Percentiles rank a stretch among this genome's conserved stretches.
Evolutionary conservation across 2,329 filamentous ascomycete genomes (phyloP).

Genomic region (Venturia pyrina): DNA sequence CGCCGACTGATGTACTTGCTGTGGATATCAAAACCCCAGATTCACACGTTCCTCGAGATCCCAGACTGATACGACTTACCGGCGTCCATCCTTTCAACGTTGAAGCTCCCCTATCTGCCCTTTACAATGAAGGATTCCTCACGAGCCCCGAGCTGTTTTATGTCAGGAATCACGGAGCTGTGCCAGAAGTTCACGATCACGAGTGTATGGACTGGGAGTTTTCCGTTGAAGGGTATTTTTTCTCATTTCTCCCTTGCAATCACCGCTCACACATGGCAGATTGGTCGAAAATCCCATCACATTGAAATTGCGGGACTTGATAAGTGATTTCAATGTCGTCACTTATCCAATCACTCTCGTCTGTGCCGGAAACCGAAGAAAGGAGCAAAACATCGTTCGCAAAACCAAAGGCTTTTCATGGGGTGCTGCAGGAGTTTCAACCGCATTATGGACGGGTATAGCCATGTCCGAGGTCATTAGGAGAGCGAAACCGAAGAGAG

Average conservation of each 20-base stretch:
- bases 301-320: conserved; percentile 61
- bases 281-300: conserved; percentile 68
- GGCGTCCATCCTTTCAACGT: conserved; percentile 88
- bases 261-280: conserved; percentile 21
- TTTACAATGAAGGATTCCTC: conserved; percentile 75
- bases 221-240: conserved; percentile 55
- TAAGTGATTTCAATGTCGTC: conserved; percentile 66
- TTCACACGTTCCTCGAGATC: conserved; percentile 67
- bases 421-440: conserved; percentile 80
- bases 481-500: conserved; percentile 55
- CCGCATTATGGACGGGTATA: conserved; percentile 78
- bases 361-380: conserved; percentile 82
- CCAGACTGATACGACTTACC: conserved; percentile 73
- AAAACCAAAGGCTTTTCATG: conserved; percentile 94
- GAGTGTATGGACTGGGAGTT: conserved; percentile 74
- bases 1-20: conserved; percentile 53
- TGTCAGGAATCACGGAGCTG: conserved; percentile 79
- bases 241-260: conserved; percentile 15
- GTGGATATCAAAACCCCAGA: conserved; percentile 78
- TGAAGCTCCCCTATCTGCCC: conserved; percentile 67
- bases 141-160: conserved; percentile 85
- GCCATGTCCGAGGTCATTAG: conserved; percentile 61
- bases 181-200: conserved; percentile 63
- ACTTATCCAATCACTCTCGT: conserved; percentile 84
- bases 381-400: conserved; percentile 83